phyloP scores from a whole-genome alignment of 2,329 filamentous ascomycete species.

The Aspergillus novofumigatus region DNA sequence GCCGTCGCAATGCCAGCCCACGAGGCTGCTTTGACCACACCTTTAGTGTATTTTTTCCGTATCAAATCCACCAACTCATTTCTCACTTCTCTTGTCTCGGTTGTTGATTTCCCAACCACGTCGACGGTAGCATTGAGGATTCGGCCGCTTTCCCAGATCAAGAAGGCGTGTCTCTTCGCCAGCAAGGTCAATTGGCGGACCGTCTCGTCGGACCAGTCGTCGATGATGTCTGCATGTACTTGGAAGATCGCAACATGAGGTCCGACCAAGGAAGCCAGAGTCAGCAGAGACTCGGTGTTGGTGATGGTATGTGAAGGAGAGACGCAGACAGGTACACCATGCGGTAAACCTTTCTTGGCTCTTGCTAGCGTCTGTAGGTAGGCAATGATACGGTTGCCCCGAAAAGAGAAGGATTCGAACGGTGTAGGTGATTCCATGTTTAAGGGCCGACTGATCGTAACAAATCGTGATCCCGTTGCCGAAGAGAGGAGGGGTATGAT shows the following conservation, averaged over 20 bases:
- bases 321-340: slow-evolving; percentile 36
- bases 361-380: slow-evolving; percentile 33
- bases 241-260: slow-evolving; percentile 59
- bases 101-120: slow-evolving; percentile 24
- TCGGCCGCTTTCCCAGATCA: slow-evolving; percentile 40
- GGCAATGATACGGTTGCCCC: slow-evolving; percentile 33
- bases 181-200: slow-evolving; percentile 36
- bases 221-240: slow-evolving; percentile 59
- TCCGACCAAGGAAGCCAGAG: slow-evolving; percentile 55
- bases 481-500: neutral
- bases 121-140: slow-evolving; percentile 35
- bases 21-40: slow-evolving; percentile 32
- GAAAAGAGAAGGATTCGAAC: slow-evolving; percentile 16
- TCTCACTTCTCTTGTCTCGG: slow-evolving; percentile 26
- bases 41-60: slow-evolving; percentile 38
- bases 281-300: slow-evolving; percentile 52
- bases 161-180: slow-evolving; percentile 35
- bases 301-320: slow-evolving; percentile 56
- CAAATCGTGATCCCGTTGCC: neutral
- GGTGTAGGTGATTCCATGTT: slow-evolving; percentile 14
- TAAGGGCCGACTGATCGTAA: neutral
- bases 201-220: slow-evolving; percentile 57
- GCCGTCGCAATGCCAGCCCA: slow-evolving; percentile 39
- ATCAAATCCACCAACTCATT: slow-evolving; percentile 32
- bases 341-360: slow-evolving; percentile 35